Base-by-base conservation (phyloP, 2,329 filamentous ascomycete genomes). In the Fusarium transvaalense region DNA sequence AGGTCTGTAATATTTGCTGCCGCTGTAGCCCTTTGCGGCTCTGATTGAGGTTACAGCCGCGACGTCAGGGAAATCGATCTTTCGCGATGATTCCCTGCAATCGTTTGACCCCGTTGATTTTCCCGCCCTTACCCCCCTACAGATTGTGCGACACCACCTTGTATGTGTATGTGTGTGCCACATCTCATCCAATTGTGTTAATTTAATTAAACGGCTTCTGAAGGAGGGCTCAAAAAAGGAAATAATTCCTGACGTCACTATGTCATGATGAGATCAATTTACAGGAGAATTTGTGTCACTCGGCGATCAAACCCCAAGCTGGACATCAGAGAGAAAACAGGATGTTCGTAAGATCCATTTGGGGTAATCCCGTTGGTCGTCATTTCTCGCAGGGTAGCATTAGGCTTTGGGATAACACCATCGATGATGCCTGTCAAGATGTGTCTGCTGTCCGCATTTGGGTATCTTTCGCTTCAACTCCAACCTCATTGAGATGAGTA, bases 401-500 rank as follows among this genome's bases (percentile, higher is more conserved):
- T n/a, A 27, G 48, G 19, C 35, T 47, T 46, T 41, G 32, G 45
- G 27, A 45, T 46, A 51, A 38, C 66, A 60, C 50, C n/a, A 41
- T 39, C 25, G 42, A 52, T 50, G 43, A 48, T 67, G 42, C 41
- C 48, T 46, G 38, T 52, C 45, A 56, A 54, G 53, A 32, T 58
- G 54, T 61, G 58, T 68, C 48, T 57, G 46, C 21, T 64, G 56
- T 72, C 60, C 61, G 48, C 14, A 64, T 69, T 67, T 43, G 69
- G 69, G 58, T 68, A 70, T 72, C 55, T 66, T 58, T 54, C 15
- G 38, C 54, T 64, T 56, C 39, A 60, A 63, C 45, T 72, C 56
- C 55, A 64, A 48, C 66, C 71, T 67, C 71, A 71, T 74, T 74
- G 71, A 74, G 71, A 71, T 74, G 71, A 67, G 71, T 73, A 69